A percentile compares a stretch with the other conserved stretches of the same genome.
These are phyloP conservation scores for Fistulinella staudtii DNA, from an alignment of 1,284 basidiomycete species.

Conservation along the genomic window DNA sequence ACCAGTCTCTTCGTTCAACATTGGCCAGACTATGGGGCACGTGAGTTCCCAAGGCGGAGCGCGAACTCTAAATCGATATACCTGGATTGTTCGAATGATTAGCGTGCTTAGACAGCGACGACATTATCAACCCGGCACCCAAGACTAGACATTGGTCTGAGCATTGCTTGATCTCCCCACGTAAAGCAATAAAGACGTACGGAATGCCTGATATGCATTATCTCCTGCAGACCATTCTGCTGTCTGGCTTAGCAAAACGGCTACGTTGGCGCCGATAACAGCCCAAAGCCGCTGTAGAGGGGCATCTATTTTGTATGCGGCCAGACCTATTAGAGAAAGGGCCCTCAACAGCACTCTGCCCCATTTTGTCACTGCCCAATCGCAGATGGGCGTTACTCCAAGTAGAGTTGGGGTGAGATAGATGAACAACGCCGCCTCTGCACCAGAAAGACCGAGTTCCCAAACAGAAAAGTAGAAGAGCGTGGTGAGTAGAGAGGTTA, in stretches of 20 bases:
- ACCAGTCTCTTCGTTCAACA: slow-evolving; percentile 63
- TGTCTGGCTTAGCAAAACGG: slow-evolving; percentile 48
- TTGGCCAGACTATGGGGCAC: slow-evolving; percentile 66
- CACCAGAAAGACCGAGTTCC: slow-evolving; percentile 79
- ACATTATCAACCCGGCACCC: slow-evolving; percentile 63
- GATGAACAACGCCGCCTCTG: slow-evolving; percentile 66
- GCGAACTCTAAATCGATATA: slow-evolving; percentile 26
- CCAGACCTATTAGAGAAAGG: slow-evolving; percentile 57
- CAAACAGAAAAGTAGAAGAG: slow-evolving; percentile 93
- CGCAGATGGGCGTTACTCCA: slow-evolving; percentile 40
- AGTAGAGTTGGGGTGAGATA: slow-evolving; percentile 68
- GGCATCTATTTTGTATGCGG: slow-evolving; percentile 53
- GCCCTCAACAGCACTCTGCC: slow-evolving; percentile 49
- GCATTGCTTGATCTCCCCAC: background rate
- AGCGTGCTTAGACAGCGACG: slow-evolving; percentile 72
- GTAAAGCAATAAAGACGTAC: slow-evolving; percentile 40
- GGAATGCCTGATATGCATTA: slow-evolving; percentile 51
- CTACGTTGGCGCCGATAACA: slow-evolving; percentile 53
- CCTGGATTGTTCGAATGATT: slow-evolving; percentile 82
- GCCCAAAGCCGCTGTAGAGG: slow-evolving; percentile 56
- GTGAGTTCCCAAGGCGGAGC: background rate
- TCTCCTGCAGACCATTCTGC: slow-evolving; percentile 52
- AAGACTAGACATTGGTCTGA: slow-evolving; percentile 44
- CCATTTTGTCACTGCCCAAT: slow-evolving; percentile 43
- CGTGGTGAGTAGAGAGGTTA: slow-evolving; percentile 78